These are phyloP conservation scores for Leccinum griseonigrum DNA, from an alignment of 1,284 basidiomycete species.

Conservation along the genomic window DNA sequence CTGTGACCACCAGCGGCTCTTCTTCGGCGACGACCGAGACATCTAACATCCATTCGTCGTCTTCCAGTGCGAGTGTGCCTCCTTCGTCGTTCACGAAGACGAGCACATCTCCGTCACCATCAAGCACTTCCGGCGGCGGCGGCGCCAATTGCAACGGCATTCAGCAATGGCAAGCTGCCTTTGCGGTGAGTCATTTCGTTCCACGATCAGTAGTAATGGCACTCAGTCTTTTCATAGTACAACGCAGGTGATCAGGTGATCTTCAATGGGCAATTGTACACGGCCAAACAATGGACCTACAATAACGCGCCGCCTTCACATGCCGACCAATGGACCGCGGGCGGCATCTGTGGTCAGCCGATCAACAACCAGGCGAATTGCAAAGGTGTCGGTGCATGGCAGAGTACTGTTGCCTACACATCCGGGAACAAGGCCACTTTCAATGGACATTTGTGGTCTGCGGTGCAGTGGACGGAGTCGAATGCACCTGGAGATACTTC, in stretches of 20 bases:
- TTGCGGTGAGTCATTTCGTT: slow-evolving; percentile 18
- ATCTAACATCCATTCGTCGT: background rate
- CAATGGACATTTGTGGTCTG: slow-evolving; percentile 19
- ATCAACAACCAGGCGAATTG: slow-evolving; percentile 24
- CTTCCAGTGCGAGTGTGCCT: background rate
- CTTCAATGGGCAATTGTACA: slow-evolving; percentile 21
- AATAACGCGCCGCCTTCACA: slow-evolving; percentile 19
- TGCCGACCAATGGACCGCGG: slow-evolving; percentile 21
- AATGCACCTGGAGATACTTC: slow-evolving; percentile 28
- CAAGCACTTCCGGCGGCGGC: background rate
- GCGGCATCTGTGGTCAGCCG: slow-evolving; percentile 17
- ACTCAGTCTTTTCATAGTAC: slow-evolving; percentile 20
- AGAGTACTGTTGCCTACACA: slow-evolving; percentile 14
- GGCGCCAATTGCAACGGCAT: slow-evolving; percentile 15
- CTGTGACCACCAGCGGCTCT: background rate
- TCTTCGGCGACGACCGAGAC: background rate
- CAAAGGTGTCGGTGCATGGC: slow-evolving; percentile 20
- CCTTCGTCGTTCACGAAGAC: background rate
- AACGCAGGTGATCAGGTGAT: slow-evolving; percentile 22
- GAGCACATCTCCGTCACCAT: background rate
- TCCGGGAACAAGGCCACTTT: slow-evolving; percentile 18
- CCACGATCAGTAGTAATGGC: fast-evolving
- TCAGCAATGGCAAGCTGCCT: slow-evolving; percentile 25
- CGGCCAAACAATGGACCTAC: slow-evolving; percentile 29
- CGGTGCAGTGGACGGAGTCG: slow-evolving; percentile 23